These are phyloP conservation scores for Phaeomoniella chlamydospora DNA, from an alignment of 2,329 filamentous ascomycete species.

Conservation along the genomic window DNA sequence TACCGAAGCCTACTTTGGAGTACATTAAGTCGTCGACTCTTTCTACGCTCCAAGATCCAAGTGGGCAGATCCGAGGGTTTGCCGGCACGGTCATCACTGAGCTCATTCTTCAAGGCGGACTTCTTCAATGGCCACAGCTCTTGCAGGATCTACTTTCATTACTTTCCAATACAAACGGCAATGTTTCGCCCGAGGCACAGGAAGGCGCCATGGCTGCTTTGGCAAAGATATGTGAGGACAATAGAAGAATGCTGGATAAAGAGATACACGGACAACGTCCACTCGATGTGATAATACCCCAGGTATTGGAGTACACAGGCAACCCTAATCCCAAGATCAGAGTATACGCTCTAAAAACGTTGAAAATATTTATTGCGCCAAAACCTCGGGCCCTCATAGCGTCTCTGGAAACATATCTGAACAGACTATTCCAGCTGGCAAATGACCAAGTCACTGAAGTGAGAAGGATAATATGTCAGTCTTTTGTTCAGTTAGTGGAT, in stretches of 20 bases:
- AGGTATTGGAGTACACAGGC: constrained; percentile 74
- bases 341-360: constrained; percentile 61
- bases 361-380: constrained; percentile 83
- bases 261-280: constrained; percentile 82
- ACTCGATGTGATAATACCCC: constrained; percentile 75
- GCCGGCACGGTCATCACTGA: constrained; percentile 92
- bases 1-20: constrained; percentile 56
- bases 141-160: constrained; percentile 69
- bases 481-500: constrained; percentile 85
- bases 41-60: constrained; percentile 65
- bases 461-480: constrained; percentile 79
- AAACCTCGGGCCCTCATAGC: constrained; percentile 70
- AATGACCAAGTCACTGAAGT: constrained; percentile 68
- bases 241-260: constrained; percentile 68
- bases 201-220: constrained; percentile 90
- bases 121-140: constrained; percentile 83
- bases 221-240: constrained; percentile 94
- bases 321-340: constrained; percentile 65
- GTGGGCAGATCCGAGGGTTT: constrained; percentile 70
- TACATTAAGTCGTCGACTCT: constrained; percentile 72
- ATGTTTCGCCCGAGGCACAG: constrained; percentile 56
- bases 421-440: constrained; percentile 69
- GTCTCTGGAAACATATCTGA: constrained; percentile 66
- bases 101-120: constrained; percentile 66
- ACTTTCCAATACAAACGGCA: constrained; percentile 57